Percentiles rank a stretch among this genome's conserved stretches.
Conservation (phyloP, 2,329 filamentous ascomycete genomes). For the Aspergillus phoenicis region DNA sequence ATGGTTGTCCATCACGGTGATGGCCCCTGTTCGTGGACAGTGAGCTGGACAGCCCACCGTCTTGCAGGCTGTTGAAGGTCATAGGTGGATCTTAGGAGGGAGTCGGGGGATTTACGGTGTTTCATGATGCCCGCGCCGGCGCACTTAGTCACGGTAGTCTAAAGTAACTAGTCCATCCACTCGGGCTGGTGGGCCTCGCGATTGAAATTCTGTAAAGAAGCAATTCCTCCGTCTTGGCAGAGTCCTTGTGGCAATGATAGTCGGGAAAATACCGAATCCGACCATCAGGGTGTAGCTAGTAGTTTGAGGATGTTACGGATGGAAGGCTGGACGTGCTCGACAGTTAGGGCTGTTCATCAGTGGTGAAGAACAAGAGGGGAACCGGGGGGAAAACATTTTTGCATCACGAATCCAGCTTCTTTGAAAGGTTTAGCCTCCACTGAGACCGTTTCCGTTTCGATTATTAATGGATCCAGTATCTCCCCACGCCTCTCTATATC, state of each 20-base stretch:
- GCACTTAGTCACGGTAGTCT: constrained; percentile 9
- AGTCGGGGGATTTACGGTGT: constrained; percentile 16
- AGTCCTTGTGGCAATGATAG: not conserved
- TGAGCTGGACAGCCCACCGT: not conserved
- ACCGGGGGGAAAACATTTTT: not conserved
- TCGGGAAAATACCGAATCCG: not conserved
- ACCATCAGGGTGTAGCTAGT: not conserved
- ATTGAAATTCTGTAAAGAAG: constrained; percentile 9
- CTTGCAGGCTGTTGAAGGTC: not conserved
- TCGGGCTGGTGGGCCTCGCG: constrained; percentile 8
- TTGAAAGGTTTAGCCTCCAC: not conserved
- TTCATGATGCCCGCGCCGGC: constrained; percentile 16
- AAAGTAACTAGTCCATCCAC: constrained; percentile 10
- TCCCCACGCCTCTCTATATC: not conserved
- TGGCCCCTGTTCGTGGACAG: not conserved
- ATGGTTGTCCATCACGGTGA: constrained; percentile 1
- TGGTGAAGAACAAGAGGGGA: constrained; percentile 4
- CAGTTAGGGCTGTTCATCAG: not conserved
- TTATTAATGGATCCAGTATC: not conserved
- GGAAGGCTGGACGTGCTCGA: constrained; percentile 2
- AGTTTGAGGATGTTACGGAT: not conserved
- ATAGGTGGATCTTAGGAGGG: not conserved
- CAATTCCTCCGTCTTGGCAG: constrained; percentile 21
- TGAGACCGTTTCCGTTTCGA: not conserved
- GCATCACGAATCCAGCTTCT: not conserved